Conservation (phyloP, 805 yeast species). For the Vanderwaltozyma polyspora region DNA sequence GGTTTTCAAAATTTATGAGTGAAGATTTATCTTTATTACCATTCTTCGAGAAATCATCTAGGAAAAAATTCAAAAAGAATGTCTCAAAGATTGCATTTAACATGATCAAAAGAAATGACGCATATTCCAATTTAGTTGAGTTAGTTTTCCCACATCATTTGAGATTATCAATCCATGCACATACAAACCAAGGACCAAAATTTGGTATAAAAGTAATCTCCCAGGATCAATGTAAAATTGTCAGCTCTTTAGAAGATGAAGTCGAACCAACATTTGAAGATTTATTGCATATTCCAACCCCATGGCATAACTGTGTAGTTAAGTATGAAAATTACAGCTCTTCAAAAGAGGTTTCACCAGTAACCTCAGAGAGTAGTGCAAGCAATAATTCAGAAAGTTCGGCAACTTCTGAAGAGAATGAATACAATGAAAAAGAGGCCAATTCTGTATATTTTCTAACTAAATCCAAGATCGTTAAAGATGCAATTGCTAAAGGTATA, state of each 20-base stretch:
- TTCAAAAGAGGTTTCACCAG: not conserved
- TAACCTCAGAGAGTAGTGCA: not conserved
- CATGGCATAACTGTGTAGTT: conserved; percentile 52
- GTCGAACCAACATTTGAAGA: conserved; percentile 39
- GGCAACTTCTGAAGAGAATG: not conserved
- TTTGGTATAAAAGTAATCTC: conserved; percentile 43
- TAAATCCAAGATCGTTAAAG: conserved; percentile 27
- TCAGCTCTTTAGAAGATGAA: conserved; percentile 30
- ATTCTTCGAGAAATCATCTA: conserved; percentile 30
- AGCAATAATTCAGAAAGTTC: not conserved
- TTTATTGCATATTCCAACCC: conserved; percentile 51
- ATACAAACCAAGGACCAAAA: conserved; percentile 48
- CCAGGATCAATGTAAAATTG: conserved; percentile 34
- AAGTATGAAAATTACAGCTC: conserved; percentile 1
- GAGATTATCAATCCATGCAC: conserved; percentile 53
- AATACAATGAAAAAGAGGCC: not conserved
- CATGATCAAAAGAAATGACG: conserved; percentile 55
- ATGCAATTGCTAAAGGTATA: conserved; percentile 28
- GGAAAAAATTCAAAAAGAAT: conserved; percentile 38
- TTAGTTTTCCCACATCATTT: conserved; percentile 47
- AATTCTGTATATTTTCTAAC: conserved; percentile 22
- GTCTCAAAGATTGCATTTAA: conserved; percentile 48
- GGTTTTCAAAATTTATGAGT: conserved; percentile 48
- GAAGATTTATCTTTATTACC: conserved; percentile 42
- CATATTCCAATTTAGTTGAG: conserved; percentile 53